Percentiles rank a stretch among this genome's conserved stretches.
These are phyloP conservation scores for Oryza longistaminata DNA, from an alignment of 176 grass and related monocot genomes.

Conservation along the genomic window DNA sequence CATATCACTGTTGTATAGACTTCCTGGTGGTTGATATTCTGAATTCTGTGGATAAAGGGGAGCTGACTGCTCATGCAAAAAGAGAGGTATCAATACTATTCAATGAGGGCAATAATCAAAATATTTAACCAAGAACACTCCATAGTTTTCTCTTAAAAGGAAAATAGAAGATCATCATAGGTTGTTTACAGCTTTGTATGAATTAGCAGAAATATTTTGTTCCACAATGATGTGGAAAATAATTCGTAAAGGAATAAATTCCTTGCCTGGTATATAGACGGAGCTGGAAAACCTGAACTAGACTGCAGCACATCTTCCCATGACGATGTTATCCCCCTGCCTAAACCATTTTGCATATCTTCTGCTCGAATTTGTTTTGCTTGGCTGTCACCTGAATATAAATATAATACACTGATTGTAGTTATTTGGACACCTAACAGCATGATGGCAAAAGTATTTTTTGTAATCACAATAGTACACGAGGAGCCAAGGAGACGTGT, in stretches of 20 bases:
- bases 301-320: constrained; percentile 89
- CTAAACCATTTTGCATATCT: constrained; percentile 44
- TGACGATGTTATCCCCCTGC: constrained; percentile 53
- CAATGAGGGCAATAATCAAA: constrained; percentile 22
- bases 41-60: constrained; percentile 40
- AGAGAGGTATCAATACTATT: constrained; percentile 36
- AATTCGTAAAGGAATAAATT: not conserved
- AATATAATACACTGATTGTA: not conserved
- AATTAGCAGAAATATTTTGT: not conserved
- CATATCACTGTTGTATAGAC: constrained; percentile 56
- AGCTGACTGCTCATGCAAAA: constrained; percentile 47
- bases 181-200: constrained; percentile 5
- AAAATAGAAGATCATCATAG: not conserved
- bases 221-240: not conserved
- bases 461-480: not conserved
- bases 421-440: no score
- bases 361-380: constrained; percentile 50
- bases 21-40: constrained; percentile 43
- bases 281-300: constrained; percentile 47
- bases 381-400: constrained; percentile 49
- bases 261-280: constrained; percentile 58
- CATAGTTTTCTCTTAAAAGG: not conserved
- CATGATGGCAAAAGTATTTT: no score
- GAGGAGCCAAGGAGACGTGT: not conserved
- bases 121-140: constrained; percentile 12